Conservation (phyloP, 2,329 filamentous ascomycete genomes). For the Ceratocystis harringtonii region DNA sequence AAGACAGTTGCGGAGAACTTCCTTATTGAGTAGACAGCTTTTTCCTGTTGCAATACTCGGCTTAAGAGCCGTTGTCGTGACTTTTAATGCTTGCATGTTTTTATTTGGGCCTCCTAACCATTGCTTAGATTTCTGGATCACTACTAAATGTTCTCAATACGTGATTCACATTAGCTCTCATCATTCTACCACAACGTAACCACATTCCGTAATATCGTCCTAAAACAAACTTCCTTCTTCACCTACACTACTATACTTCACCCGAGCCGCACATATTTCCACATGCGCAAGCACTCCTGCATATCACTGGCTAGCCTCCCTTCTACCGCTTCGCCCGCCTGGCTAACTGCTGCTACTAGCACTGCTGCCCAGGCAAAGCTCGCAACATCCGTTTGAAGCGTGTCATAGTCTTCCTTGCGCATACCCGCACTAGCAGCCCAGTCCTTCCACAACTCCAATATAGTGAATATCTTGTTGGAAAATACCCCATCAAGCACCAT, state of each 20-base stretch:
- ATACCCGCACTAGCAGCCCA: slow-evolving; percentile 43
- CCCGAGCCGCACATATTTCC: slow-evolving; percentile 38
- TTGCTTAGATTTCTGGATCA: neutral
- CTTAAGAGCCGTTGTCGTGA: neutral
- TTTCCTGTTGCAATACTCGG: neutral
- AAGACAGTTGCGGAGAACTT: slow-evolving; percentile 64
- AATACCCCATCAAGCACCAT: slow-evolving; percentile 38
- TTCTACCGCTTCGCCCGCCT: slow-evolving; percentile 31
- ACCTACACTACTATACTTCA: slow-evolving; percentile 19
- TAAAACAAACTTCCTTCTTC: too few species aligned
- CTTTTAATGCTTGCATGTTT: slow-evolving; percentile 13
- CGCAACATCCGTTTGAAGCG: slow-evolving; percentile 25
- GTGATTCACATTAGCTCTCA: too few species aligned
- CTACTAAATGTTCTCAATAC: too few species aligned
- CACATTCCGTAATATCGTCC: neutral
- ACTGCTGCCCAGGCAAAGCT: slow-evolving; percentile 35
- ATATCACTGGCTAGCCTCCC: slow-evolving; percentile 37
- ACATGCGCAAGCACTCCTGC: slow-evolving; percentile 40
- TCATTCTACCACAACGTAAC: too few species aligned
- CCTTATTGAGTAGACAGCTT: slow-evolving; percentile 48
- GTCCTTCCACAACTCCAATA: slow-evolving; percentile 38
- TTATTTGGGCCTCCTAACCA: neutral
- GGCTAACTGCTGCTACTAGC: slow-evolving; percentile 33
- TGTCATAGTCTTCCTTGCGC: slow-evolving; percentile 31
- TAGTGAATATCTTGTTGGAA: slow-evolving; percentile 27